Percentiles rank a stretch among this genome's conserved stretches.
Evolutionary conservation across 805 yeast species (phyloP).

Genomic region (Lachancea meyersii): DNA sequence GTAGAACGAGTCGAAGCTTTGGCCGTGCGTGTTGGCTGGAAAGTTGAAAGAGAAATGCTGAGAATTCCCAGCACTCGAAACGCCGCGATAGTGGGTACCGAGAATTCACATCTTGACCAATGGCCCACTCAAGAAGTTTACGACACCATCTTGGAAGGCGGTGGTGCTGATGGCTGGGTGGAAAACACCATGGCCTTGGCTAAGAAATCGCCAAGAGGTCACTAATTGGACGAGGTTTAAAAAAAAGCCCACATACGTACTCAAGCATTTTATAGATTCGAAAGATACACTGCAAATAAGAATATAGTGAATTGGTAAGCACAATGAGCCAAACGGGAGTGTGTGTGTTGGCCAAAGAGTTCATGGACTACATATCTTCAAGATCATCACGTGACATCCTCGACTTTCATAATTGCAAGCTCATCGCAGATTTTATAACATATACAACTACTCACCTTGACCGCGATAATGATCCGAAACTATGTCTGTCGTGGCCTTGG

Average conservation of each 20-base stretch:
- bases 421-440: neutral
- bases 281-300: no score
- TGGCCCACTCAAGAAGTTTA: slow-evolving; percentile 38
- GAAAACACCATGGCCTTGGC: slow-evolving; percentile 68
- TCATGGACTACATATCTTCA: no score
- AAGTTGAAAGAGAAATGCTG: slow-evolving; percentile 74
- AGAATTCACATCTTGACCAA: slow-evolving; percentile 31
- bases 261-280: no score
- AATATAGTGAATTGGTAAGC: no score
- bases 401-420: neutral
- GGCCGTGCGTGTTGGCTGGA: slow-evolving; percentile 72
- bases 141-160: slow-evolving; percentile 65
- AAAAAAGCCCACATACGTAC: no score
- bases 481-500: neutral
- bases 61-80: slow-evolving; percentile 93
- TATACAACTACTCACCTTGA: neutral
- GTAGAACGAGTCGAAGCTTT: slow-evolving; percentile 78
- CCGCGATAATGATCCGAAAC: neutral
- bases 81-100: slow-evolving; percentile 76
- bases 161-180: slow-evolving; percentile 90
- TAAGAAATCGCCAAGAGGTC: slow-evolving; percentile 66
- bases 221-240: slow-evolving; percentile 37
- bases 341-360: no score
- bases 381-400: no score
- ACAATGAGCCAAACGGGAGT: no score